Conservation (phyloP, 352 stramenopile species). For the Phytophthora litchii region DNA sequence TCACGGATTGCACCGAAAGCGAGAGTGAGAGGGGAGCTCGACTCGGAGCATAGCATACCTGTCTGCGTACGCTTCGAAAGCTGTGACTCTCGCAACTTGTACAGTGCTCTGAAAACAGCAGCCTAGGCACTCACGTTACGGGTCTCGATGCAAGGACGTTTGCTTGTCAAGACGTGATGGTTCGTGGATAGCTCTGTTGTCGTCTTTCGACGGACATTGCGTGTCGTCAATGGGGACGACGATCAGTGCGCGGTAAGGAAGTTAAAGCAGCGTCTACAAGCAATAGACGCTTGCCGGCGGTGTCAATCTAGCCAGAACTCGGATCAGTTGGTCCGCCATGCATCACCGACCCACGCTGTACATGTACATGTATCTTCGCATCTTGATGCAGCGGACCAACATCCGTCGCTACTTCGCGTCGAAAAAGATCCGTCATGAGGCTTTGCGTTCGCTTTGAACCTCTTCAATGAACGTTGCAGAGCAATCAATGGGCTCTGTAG, state of each 20-base stretch:
- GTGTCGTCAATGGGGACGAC: background rate
- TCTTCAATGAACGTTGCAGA: slow-evolving; percentile 4
- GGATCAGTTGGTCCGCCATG: slow-evolving; percentile 1
- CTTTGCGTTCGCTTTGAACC: slow-evolving; percentile 12
- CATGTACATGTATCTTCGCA: slow-evolving; percentile 2
- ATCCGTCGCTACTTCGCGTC: slow-evolving; percentile 8
- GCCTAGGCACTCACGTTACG: slow-evolving; percentile 18
- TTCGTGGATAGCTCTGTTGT: background rate
- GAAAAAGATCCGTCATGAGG: slow-evolving; percentile 6
- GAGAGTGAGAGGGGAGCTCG: slow-evolving; percentile 24
- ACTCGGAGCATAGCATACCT: background rate
- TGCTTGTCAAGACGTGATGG: background rate
- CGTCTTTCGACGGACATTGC: background rate
- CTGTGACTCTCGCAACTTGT: slow-evolving; percentile 13
- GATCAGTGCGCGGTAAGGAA: background rate
- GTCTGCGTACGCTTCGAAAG: background rate
- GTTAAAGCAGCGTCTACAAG: background rate
- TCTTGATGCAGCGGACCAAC: slow-evolving; percentile 10
- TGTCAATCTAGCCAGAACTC: slow-evolving; percentile 1
- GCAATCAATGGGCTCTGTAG: background rate
- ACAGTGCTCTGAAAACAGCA: slow-evolving; percentile 28
- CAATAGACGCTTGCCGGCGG: background rate
- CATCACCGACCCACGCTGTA: background rate
- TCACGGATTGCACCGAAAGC: slow-evolving; percentile 43
- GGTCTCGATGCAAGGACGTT: slow-evolving; percentile 6